Conservation (phyloP, 139 green algal species). For the Coelastrella sp. region DNA sequence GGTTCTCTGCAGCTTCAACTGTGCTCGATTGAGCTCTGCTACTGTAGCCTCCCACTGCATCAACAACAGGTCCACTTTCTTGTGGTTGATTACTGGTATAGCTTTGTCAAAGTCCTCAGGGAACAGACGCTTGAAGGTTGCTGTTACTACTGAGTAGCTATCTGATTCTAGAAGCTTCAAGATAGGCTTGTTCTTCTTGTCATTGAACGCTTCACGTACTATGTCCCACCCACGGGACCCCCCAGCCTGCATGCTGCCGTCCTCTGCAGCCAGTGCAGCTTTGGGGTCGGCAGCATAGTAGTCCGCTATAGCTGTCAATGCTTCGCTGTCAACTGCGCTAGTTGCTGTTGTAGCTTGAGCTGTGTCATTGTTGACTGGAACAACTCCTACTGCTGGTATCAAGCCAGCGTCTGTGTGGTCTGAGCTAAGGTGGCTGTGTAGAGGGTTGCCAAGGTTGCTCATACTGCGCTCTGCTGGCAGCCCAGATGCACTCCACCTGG, state of each 20-base stretch:
- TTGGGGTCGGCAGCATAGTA: not conserved
- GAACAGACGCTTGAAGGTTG: constrained; percentile 58
- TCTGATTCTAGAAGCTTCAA: not conserved
- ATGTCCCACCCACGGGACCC: not conserved
- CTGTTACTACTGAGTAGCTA: constrained; percentile 45
- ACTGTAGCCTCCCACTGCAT: constrained; percentile 47
- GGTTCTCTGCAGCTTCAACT: constrained; percentile 12
- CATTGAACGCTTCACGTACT: not conserved
- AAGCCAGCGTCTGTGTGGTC: not conserved
- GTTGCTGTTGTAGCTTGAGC: not conserved
- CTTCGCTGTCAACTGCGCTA: not conserved
- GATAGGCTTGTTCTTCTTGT: not conserved
- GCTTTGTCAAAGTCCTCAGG: constrained; percentile 66
- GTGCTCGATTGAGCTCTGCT: constrained; percentile 10
- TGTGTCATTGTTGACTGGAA: not conserved
- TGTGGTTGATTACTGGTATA: constrained; percentile 67
- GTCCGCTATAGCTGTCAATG: not conserved
- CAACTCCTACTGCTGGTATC: not conserved
- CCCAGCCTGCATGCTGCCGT: not conserved
- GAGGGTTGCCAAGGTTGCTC: not conserved
- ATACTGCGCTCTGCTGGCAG: not conserved
- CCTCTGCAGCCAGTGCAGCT: not conserved
- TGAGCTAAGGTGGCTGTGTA: not conserved
- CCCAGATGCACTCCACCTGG: not conserved
- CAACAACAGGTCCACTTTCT: constrained; percentile 70